These are phyloP conservation scores for Xylaria scruposa DNA, from an alignment of 495 filamentous ascomycete genomes.

Conservation along the genomic window DNA sequence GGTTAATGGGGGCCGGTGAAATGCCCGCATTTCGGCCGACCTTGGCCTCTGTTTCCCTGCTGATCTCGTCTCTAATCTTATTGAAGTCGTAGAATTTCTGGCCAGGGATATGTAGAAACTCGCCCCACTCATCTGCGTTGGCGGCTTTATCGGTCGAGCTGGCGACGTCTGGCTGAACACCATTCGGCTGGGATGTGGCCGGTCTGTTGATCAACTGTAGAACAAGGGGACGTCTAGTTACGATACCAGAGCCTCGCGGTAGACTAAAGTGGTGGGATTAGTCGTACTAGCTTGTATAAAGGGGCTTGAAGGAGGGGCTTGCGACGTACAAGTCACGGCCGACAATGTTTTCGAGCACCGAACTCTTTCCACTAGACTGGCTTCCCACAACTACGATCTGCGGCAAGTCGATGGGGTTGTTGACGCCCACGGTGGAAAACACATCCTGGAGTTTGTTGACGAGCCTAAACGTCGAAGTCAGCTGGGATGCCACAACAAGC, in stretches of 20 bases:
- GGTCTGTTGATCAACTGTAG: slow-evolving; percentile 96
- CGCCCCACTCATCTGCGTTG: slow-evolving; percentile 96
- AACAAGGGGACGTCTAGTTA: slow-evolving; percentile 93
- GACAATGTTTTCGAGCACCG: slow-evolving; percentile 99
- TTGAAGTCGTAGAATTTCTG: slow-evolving; percentile 99
- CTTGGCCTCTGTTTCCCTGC: slow-evolving; percentile 94
- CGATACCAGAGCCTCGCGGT: slow-evolving; percentile 97
- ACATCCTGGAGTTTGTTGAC: slow-evolving; percentile 99
- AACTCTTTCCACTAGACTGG: slow-evolving; percentile 99
- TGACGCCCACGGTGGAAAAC: slow-evolving; percentile 96
- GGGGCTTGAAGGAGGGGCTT: background rate
- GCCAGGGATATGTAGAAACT: slow-evolving; percentile 97
- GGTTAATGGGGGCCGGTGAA: slow-evolving; percentile 93
- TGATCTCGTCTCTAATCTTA: slow-evolving; percentile 98
- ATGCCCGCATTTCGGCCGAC: slow-evolving; percentile 96
- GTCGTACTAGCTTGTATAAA: background rate
- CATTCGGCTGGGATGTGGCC: slow-evolving; percentile 69
- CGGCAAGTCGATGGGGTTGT: slow-evolving; percentile 98
- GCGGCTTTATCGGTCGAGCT: slow-evolving; percentile 74
- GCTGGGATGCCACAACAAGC: slow-evolving; percentile 29
- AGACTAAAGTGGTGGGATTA: slow-evolving; percentile 62
- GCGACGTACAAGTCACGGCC: slow-evolving; percentile 91
- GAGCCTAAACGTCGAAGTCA: slow-evolving; percentile 63
- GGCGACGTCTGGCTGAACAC: slow-evolving; percentile 73
- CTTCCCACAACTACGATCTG: slow-evolving; percentile 99